Evolutionary conservation across 306 rosid genomes (phyloP).

Genomic region (Psophocarpus tetragonolobus): DNA sequence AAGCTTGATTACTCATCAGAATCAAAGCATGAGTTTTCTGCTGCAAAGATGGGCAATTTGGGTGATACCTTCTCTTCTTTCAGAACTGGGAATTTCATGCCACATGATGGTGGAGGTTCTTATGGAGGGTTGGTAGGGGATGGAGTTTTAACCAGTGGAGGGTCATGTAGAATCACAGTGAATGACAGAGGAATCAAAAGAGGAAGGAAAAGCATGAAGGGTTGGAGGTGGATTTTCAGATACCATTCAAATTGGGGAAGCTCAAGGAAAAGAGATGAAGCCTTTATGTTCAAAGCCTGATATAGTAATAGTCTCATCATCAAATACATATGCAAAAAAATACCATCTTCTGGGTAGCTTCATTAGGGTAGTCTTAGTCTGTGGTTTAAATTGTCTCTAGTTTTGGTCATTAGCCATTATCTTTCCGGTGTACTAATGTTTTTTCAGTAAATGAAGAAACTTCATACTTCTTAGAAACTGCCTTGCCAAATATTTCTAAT

Average conservation of each 20-base stretch:
- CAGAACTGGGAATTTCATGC: constrained; percentile 53
- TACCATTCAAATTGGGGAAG: constrained; percentile 62
- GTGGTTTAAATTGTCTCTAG: constrained; percentile 38
- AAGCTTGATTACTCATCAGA: constrained; percentile 83
- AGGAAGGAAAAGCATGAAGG: constrained; percentile 78
- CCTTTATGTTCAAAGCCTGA: constrained; percentile 60
- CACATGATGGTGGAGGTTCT: constrained; percentile 43
- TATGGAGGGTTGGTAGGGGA: constrained; percentile 37
- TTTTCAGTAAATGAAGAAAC: constrained; percentile 36
- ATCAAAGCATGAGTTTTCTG: constrained; percentile 50
- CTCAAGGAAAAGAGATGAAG: constrained; percentile 68
- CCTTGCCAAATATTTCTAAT: constrained; percentile 19
- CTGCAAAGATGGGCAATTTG: constrained; percentile 40
- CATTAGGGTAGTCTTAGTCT: constrained; percentile 40
- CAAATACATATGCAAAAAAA: not conserved
- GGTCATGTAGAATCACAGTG: constrained; percentile 86
- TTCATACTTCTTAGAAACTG: constrained; percentile 38
- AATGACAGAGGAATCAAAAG: constrained; percentile 75
- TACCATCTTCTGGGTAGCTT: constrained; percentile 36
- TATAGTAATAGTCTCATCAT: not conserved
- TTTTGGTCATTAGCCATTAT: constrained; percentile 39
- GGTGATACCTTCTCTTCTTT: constrained; percentile 49
- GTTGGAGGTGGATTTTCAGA: constrained; percentile 92
- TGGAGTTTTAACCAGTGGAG: constrained; percentile 54
- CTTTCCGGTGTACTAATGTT: constrained; percentile 41